Percentiles rank a stretch among this genome's conserved stretches.
phyloP scores from a whole-genome alignment of 331 rosid species.

The Erythrophleum ivorense region DNA sequence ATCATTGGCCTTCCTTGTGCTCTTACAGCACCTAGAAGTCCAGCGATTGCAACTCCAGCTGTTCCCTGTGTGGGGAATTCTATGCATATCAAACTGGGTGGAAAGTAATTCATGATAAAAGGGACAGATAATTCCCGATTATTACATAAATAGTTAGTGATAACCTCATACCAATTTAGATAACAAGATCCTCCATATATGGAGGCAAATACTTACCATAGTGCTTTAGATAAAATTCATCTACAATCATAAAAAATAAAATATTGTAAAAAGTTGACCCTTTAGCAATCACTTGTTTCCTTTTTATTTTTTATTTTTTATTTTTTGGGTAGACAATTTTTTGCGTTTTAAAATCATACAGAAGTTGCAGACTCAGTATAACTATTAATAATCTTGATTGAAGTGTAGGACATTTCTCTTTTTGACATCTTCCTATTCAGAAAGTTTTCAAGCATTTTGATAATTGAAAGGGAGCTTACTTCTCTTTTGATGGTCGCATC shows the following conservation, averaged over 20 bases:
- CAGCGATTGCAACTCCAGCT: constrained; percentile 99
- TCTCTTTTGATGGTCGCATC: no score
- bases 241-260: constrained; percentile 9
- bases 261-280: not conserved
- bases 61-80: constrained; percentile 73
- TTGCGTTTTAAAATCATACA: not conserved
- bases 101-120: constrained; percentile 22
- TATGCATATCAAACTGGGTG: constrained; percentile 24
- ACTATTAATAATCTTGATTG: not conserved
- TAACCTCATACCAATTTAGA: not conserved
- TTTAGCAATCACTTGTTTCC: not conserved
- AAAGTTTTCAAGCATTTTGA: not conserved
- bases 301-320: no score
- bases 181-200: constrained; percentile 27
- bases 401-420: not conserved
- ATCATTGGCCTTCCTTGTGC: constrained; percentile 99
- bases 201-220: not conserved
- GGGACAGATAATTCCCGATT: constrained; percentile 13
- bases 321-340: no score
- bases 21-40: constrained; percentile 98
- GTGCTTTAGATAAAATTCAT: constrained; percentile 6
- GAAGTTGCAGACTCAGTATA: not conserved
- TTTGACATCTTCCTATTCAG: not conserved
- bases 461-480: no score
- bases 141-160: constrained; percentile 1